phyloP scores from a whole-genome alignment of 1,284 basidiomycete genomes.

The Cerrena zonata region DNA sequence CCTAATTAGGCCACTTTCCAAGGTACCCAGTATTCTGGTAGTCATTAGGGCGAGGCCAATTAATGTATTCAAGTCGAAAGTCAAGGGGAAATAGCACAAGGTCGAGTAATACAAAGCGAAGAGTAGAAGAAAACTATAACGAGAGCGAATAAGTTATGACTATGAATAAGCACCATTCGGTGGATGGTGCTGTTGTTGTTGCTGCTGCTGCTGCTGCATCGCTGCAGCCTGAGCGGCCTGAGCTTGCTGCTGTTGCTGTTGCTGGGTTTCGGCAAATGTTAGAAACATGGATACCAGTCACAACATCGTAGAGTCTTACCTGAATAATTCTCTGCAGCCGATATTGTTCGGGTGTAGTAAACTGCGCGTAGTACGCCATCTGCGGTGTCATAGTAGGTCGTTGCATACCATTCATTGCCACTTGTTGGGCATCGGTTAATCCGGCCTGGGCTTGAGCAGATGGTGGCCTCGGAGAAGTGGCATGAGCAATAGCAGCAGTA shows the following conservation, averaged over 20 bases:
- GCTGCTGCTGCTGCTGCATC: slow-evolving; percentile 11
- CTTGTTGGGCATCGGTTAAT: slow-evolving; percentile 10
- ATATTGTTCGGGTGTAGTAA: neutral
- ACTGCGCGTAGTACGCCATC: neutral
- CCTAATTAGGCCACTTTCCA: too few relatives aligned
- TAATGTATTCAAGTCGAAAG: too few relatives aligned
- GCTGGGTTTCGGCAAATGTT: neutral
- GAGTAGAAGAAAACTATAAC: neutral
- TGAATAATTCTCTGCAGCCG: neutral
- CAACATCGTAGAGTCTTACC: neutral
- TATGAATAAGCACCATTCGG: slow-evolving; percentile 4
- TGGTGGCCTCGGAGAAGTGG: slow-evolving; percentile 21
- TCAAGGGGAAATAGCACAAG: neutral
- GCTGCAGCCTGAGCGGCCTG: slow-evolving; percentile 9
- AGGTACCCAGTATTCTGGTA: too few relatives aligned
- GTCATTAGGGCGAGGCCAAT: too few relatives aligned
- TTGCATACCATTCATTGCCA: slow-evolving; percentile 9
- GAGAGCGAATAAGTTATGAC: slow-evolving; percentile 6
- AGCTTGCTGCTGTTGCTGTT: slow-evolving; percentile 13
- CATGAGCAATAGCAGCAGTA: slow-evolving; percentile 14
- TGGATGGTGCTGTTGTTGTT: slow-evolving; percentile 15
- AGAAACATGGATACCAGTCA: neutral
- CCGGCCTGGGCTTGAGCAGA: slow-evolving; percentile 23
- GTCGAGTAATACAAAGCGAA: neutral
- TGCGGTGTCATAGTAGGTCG: slow-evolving; percentile 8